Percentiles rank a stretch among this genome's conserved stretches.
Conservation (phyloP, 164 flowering plant species). For the Piper betle region DNA sequence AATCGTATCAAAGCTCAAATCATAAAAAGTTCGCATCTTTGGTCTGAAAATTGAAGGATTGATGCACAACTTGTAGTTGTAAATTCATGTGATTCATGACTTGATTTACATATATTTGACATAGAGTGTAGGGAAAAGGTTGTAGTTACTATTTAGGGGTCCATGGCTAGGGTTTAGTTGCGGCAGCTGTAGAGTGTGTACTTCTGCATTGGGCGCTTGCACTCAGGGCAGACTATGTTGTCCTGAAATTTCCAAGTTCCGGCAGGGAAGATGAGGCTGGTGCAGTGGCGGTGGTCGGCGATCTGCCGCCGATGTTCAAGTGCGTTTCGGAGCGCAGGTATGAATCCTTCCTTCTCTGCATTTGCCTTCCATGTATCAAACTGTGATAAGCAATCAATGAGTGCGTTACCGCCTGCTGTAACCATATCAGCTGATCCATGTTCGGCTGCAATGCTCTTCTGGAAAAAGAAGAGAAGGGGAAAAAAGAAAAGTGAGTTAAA, state of each 20-base stretch:
- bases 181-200: constrained; percentile 67
- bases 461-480: no score
- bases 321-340: constrained; percentile 30
- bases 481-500: neutral
- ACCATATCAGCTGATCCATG: constrained; percentile 33
- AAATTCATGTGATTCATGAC: neutral
- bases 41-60: no score
- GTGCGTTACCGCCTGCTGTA: constrained; percentile 32
- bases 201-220: constrained; percentile 68
- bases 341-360: constrained; percentile 23
- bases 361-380: constrained; percentile 30
- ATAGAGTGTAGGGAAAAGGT: neutral
- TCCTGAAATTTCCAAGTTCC: constrained; percentile 34
- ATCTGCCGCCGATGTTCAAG: constrained; percentile 20
- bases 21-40: no score
- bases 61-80: no score
- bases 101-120: neutral
- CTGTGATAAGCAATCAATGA: constrained; percentile 16
- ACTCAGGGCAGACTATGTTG: constrained; percentile 49
- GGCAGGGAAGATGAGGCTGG: constrained; percentile 55
- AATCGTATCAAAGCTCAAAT: no score
- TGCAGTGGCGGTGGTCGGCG: constrained; percentile 45
- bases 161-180: neutral
- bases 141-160: neutral
- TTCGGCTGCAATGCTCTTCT: constrained; percentile 3